phyloP scores from a whole-genome alignment of 75 land plant species.

The Adiantum capillusveneris region DNA sequence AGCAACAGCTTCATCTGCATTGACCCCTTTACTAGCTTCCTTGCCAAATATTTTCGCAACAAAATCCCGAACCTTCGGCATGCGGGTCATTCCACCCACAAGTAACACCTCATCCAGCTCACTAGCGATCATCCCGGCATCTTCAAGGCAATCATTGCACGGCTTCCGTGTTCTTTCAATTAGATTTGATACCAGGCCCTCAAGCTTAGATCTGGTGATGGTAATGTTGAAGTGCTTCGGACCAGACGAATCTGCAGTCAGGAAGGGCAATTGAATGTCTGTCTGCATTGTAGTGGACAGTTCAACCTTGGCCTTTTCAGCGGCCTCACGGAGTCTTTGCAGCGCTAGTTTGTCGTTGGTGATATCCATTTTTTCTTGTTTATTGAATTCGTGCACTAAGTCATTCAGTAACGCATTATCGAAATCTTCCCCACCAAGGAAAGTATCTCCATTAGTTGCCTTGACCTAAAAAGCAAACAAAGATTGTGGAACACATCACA shows the following conservation, averaged over 20 bases:
- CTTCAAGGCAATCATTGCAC: slow-evolving; percentile 13
- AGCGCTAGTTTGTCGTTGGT: slow-evolving; percentile 8
- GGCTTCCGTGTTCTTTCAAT: slow-evolving; percentile 15
- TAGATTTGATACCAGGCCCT: slow-evolving; percentile 3
- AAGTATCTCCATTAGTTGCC: slow-evolving; percentile 23
- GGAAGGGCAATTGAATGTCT: slow-evolving; percentile 14
- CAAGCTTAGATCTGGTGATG: slow-evolving; percentile 14
- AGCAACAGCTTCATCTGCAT: slow-evolving; percentile 16
- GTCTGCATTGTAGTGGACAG: slow-evolving; percentile 14
- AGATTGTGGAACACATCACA: too few relatives aligned
- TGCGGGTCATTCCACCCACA: slow-evolving; percentile 17
- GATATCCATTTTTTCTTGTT: slow-evolving; percentile 2
- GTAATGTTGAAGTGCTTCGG: slow-evolving; percentile 19
- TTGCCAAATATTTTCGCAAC: slow-evolving; percentile 11
- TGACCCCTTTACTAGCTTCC: slow-evolving; percentile 17
- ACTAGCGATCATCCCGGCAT: slow-evolving; percentile 6
- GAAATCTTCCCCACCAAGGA: slow-evolving; percentile 16
- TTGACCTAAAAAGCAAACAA: slow-evolving; percentile 9
- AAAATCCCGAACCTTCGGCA: slow-evolving; percentile 17
- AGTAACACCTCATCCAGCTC: slow-evolving; percentile 13
- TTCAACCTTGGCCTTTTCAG: slow-evolving; percentile 19
- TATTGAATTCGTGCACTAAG: slow-evolving; percentile 14
- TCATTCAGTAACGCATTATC: slow-evolving; percentile 7
- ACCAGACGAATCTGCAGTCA: slow-evolving; percentile 14
- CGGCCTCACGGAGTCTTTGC: slow-evolving; percentile 20